A percentile compares a stretch with the other conserved stretches of the same genome.
These are phyloP conservation scores for Alternaria longipes DNA, from an alignment of 2,329 filamentous ascomycete genomes.

Conservation along the genomic window DNA sequence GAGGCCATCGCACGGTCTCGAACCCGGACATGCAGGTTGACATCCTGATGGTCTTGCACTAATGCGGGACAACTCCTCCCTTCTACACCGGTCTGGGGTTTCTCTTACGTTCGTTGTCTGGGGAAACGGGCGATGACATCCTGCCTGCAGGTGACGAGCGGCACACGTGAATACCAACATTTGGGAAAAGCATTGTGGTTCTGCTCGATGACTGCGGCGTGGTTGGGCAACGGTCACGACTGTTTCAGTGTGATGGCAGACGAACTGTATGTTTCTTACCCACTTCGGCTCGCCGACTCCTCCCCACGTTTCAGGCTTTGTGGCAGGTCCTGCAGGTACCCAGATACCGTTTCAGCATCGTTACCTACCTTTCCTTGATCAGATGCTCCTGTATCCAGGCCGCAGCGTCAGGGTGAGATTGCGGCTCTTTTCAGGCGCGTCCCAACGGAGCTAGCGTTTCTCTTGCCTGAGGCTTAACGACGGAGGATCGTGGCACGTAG, in stretches of 20 bases:
- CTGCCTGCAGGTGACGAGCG: constrained; percentile 15
- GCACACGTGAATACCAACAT: constrained; percentile 14
- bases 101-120: constrained; percentile 26
- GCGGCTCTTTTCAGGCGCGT: background rate
- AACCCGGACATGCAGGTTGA: constrained; percentile 12
- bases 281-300: constrained; percentile 11
- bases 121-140: constrained; percentile 15
- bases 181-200: constrained; percentile 7
- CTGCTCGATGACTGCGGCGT: constrained; percentile 11
- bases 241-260: constrained; percentile 30
- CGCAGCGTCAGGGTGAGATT: background rate
- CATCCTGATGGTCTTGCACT: constrained; percentile 12
- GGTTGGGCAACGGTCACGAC: constrained; percentile 21
- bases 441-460: background rate
- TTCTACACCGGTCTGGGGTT: constrained; percentile 1
- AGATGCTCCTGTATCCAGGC: background rate
- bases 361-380: constrained; percentile 8
- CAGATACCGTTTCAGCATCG: constrained; percentile 35
- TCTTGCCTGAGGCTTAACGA: background rate
- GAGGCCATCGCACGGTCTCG: constrained; percentile 13
- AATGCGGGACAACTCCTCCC: constrained; percentile 21
- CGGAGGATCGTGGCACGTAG: background rate
- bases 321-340: constrained; percentile 45
- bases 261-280: constrained; percentile 14
- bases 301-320: constrained; percentile 39